Percentiles rank a stretch among this genome's conserved stretches.
Conservation (phyloP, 306 rosid species). For the Ormosia emarginata region DNA sequence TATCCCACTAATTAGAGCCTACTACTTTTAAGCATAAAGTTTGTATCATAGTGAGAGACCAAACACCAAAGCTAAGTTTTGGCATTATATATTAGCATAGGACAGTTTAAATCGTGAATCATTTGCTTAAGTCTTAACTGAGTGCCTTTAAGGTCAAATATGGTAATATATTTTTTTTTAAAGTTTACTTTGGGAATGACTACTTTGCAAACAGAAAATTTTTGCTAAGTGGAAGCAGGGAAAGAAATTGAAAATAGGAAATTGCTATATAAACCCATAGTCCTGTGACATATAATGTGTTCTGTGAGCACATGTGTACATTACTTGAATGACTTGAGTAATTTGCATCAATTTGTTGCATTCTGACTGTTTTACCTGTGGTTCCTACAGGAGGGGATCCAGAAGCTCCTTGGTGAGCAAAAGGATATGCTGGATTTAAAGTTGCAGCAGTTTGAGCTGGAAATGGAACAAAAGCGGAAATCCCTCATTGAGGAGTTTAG, state of each 20-base stretch:
- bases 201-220: not conserved
- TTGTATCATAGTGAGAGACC: not conserved
- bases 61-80: not conserved
- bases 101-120: not conserved
- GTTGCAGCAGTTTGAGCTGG: constrained; percentile 61
- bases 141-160: not conserved
- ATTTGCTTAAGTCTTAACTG: not conserved
- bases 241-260: not conserved
- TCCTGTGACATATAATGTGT: not conserved
- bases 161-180: not conserved
- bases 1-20: not conserved
- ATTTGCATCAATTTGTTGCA: constrained; percentile 18
- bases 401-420: constrained; percentile 59
- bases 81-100: not conserved
- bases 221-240: not conserved
- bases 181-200: not conserved
- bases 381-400: constrained; percentile 61
- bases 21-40: not conserved
- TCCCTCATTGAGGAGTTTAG: constrained; percentile 52
- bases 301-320: not conserved
- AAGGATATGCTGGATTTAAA: constrained; percentile 46
- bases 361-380: constrained; percentile 19
- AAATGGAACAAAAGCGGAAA: constrained; percentile 53
- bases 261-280: not conserved
- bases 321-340: not conserved